These are phyloP conservation scores for Chernovozyma aurita DNA, from an alignment of 1,139 yeast species.

Conservation along the genomic window DNA sequence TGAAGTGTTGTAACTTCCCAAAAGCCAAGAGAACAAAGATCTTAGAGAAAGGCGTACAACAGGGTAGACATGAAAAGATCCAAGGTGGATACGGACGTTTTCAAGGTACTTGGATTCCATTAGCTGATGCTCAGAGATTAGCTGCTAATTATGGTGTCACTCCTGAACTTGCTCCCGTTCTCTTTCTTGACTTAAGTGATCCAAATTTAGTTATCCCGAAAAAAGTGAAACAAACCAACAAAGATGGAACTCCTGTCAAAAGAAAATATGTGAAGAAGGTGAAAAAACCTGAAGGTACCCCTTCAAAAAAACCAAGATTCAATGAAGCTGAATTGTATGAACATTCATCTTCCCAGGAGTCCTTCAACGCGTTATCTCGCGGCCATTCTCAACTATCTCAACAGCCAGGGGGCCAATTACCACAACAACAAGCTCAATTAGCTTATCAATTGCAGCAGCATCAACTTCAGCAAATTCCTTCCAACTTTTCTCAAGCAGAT, in stretches of 20 bases:
- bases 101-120: constrained; percentile 97
- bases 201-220: constrained; percentile 44
- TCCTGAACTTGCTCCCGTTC: constrained; percentile 52
- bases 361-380: constrained; percentile 7
- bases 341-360: constrained; percentile 4
- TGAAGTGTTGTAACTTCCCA: constrained; percentile 91
- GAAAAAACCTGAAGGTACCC: constrained; percentile 33
- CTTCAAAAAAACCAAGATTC: constrained; percentile 32
- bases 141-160: constrained; percentile 52
- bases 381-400: constrained; percentile 13
- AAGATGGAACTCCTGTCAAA: constrained; percentile 43
- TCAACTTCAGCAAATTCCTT: constrained; percentile 15
- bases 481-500: constrained; percentile 25
- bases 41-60: constrained; percentile 85
- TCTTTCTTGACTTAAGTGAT: constrained; percentile 45
- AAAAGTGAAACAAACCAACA: constrained; percentile 40
- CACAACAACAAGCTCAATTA: constrained; percentile 18
- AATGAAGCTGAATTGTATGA: constrained; percentile 10
- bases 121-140: constrained; percentile 51
- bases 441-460: constrained; percentile 8
- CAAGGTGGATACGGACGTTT: constrained; percentile 98
- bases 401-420: constrained; percentile 10
- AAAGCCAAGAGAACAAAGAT: constrained; percentile 91
- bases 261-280: constrained; percentile 38
- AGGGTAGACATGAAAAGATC: constrained; percentile 83